Evolutionary conservation across 768 basidiomycete genomes (phyloP).

Genomic region (Rhizopogon roseolus): DNA sequence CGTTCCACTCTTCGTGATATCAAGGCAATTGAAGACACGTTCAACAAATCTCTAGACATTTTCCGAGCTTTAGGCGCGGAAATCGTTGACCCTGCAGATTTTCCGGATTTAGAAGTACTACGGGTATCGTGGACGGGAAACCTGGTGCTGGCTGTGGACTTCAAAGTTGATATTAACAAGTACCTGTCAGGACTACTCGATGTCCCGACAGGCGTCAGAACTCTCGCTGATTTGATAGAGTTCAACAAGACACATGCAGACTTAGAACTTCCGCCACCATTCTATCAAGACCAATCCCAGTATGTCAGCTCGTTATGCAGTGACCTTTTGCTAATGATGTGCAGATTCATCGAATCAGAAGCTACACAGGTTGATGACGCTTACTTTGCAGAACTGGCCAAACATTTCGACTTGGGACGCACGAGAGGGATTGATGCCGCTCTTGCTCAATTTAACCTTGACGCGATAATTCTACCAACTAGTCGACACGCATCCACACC

Average conservation of each 20-base stretch:
- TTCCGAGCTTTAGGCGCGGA: slow-evolving; percentile 38
- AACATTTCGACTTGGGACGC: slow-evolving; percentile 42
- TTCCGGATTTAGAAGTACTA: slow-evolving; percentile 41
- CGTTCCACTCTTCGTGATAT: slow-evolving; percentile 25
- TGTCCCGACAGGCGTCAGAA: slow-evolving; percentile 53
- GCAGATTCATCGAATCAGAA: slow-evolving; percentile 18
- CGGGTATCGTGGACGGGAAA: slow-evolving; percentile 41
- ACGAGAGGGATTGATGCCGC: slow-evolving; percentile 51
- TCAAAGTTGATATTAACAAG: slow-evolving; percentile 41
- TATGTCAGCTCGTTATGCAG: slow-evolving; percentile 22
- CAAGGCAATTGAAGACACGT: slow-evolving; percentile 26
- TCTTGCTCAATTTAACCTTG: slow-evolving; percentile 39
- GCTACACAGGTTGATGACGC: slow-evolving; percentile 21
- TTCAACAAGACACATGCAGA: slow-evolving; percentile 47
- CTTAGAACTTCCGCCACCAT: slow-evolving; percentile 33
- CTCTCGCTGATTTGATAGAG: slow-evolving; percentile 49
- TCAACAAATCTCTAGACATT: slow-evolving; percentile 33
- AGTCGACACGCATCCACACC: slow-evolving; percentile 16
- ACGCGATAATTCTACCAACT: slow-evolving; percentile 48
- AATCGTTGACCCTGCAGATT: slow-evolving; percentile 50
- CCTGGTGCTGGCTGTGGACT: slow-evolving; percentile 44
- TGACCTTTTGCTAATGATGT: not conserved
- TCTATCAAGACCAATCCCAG: slow-evolving; percentile 27
- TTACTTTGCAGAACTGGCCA: slow-evolving; percentile 40
- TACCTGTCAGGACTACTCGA: slow-evolving; percentile 39